Percentiles rank a stretch among this genome's conserved stretches.
Conservation (phyloP, 345 rosid genomes). For the Rhodamnia argentea region DNA sequence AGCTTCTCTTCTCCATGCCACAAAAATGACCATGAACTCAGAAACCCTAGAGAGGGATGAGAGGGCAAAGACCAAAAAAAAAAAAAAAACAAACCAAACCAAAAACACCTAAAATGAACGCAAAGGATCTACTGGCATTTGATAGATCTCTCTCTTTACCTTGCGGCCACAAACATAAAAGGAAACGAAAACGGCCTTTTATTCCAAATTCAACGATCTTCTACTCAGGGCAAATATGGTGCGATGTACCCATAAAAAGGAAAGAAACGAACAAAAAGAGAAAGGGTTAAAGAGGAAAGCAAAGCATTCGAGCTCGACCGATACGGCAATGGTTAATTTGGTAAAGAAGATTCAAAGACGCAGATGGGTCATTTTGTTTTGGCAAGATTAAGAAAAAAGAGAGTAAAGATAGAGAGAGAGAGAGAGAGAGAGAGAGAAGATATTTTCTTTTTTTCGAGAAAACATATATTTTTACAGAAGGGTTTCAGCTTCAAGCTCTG, state of each 20-base stretch:
- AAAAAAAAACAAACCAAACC: no score
- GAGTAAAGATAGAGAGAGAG: neutral
- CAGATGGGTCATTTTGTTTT: neutral
- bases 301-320: neutral
- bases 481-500: neutral
- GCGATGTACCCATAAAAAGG: neutral
- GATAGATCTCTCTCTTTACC: neutral
- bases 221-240: neutral
- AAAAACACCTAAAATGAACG: neutral
- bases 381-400: neutral
- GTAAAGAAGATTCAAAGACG: neutral
- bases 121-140: neutral
- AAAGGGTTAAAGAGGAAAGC: neutral
- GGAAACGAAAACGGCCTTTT: neutral
- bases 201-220: neutral
- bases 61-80: neutral
- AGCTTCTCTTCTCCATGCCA: neutral
- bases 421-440: neutral
- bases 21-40: neutral
- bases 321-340: neutral
- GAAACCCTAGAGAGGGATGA: neutral
- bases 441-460: neutral
- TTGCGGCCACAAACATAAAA: neutral
- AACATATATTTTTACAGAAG: neutral
- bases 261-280: neutral